Percentiles rank a stretch among this genome's conserved stretches.
Conservation (phyloP, 495 filamentous ascomycete species). For the Xylaria flabelliformis region DNA sequence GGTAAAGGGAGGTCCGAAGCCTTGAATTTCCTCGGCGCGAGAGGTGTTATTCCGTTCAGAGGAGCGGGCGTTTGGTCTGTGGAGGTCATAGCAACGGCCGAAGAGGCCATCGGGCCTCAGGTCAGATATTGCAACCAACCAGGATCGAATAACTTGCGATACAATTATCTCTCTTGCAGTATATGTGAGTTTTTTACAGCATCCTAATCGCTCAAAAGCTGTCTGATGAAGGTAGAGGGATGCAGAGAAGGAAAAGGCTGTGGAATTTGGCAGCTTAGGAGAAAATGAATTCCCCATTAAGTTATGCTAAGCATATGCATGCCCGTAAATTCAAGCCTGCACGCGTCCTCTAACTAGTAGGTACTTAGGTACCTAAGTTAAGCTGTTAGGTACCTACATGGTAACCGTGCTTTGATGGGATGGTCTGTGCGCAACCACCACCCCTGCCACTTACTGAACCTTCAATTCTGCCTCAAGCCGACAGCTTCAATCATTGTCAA, state of each 20-base stretch:
- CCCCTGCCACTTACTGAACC: constrained; percentile 23
- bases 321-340: background rate
- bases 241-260: background rate
- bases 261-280: background rate
- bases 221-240: background rate
- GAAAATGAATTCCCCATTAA: background rate
- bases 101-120: constrained; percentile 36
- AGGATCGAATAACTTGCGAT: background rate
- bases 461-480: constrained; percentile 13
- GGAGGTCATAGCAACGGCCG: constrained; percentile 50
- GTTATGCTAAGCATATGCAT: background rate
- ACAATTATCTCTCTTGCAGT: background rate
- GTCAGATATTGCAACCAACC: background rate
- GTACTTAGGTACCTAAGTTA: no score
- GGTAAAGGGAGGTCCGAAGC: constrained; percentile 81
- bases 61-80: constrained; percentile 45
- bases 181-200: background rate
- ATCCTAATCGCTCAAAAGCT: background rate
- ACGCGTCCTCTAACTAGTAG: background rate
- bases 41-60: constrained; percentile 45
- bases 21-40: constrained; percentile 74
- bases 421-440: constrained; percentile 21
- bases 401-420: background rate
- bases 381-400: no score
- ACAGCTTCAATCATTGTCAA: background rate